phyloP scores from a whole-genome alignment of 73 alveolate species.

The Paramecium sexaurelia region DNA sequence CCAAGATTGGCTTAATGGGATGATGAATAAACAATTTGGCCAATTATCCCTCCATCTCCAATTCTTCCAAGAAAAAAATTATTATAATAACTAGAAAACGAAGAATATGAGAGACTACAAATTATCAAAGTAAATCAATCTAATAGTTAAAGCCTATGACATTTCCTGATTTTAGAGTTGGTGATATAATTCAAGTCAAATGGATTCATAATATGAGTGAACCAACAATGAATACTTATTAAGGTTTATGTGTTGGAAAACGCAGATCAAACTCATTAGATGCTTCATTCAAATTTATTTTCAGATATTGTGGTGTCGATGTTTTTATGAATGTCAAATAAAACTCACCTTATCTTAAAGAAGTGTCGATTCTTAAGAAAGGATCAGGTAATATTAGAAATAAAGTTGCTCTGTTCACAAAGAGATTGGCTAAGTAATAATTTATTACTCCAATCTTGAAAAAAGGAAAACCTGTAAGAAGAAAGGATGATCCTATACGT shows the following conservation, averaged over 20 bases:
- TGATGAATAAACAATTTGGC: slow-evolving; percentile 40
- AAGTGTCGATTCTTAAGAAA: not conserved
- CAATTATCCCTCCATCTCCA: slow-evolving; percentile 37
- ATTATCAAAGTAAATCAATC: not conserved
- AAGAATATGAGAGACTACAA: slow-evolving; percentile 17
- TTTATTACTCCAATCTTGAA: not conserved
- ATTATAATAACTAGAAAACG: slow-evolving; percentile 13
- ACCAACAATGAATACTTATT: not conserved
- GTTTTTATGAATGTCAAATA: slow-evolving; percentile 1
- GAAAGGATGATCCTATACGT: slow-evolving; percentile 41
- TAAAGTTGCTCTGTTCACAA: slow-evolving; percentile 12
- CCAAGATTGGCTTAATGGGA: slow-evolving; percentile 51
- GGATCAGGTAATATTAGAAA: slow-evolving; percentile 60
- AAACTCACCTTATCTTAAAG: slow-evolving; percentile 47
- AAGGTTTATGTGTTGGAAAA: slow-evolving; percentile 41
- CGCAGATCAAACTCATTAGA: slow-evolving; percentile 39
- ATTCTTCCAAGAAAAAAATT: not conserved
- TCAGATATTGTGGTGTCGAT: slow-evolving; percentile 29
- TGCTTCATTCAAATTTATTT: slow-evolving; percentile 25
- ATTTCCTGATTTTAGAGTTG: slow-evolving; percentile 57
- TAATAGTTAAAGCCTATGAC: slow-evolving; percentile 24
- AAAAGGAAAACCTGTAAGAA: not conserved
- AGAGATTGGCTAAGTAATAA: not conserved
- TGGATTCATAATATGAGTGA: slow-evolving; percentile 60
- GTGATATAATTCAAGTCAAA: slow-evolving; percentile 20